phyloP scores from a whole-genome alignment of 2,329 filamentous ascomycete genomes.

The Penicillium sp. region DNA sequence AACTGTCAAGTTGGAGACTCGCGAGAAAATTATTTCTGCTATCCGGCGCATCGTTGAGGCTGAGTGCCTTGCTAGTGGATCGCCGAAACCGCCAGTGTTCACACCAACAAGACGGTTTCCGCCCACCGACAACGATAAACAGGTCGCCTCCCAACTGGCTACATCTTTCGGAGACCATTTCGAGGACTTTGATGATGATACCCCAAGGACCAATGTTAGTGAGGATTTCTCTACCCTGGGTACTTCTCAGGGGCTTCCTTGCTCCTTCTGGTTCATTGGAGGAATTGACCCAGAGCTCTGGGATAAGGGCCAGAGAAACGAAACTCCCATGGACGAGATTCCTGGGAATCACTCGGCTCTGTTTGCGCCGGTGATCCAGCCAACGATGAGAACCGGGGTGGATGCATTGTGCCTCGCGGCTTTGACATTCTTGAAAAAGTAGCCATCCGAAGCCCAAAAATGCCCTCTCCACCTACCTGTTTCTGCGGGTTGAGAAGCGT shows the following conservation, averaged over 20 bases:
- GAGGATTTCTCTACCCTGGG: constrained; percentile 63
- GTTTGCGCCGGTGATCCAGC: constrained; percentile 60
- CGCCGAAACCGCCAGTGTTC: constrained; percentile 50
- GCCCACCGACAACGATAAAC: constrained; percentile 53
- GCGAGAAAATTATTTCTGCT: constrained; percentile 49
- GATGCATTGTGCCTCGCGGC: constrained; percentile 55
- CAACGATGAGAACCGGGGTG: constrained; percentile 55
- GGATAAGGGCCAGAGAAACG: constrained; percentile 50
- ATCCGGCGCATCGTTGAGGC: constrained; percentile 58
- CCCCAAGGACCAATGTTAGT: constrained; percentile 40
- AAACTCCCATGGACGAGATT: constrained; percentile 47
- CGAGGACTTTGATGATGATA: constrained; percentile 36
- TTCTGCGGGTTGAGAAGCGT: not conserved
- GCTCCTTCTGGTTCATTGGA: constrained; percentile 59
- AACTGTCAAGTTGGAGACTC: constrained; percentile 47
- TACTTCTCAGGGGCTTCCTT: constrained; percentile 50
- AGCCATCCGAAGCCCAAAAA: not conserved
- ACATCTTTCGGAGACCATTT: constrained; percentile 52
- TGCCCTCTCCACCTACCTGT: not conserved
- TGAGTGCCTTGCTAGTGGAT: constrained; percentile 54
- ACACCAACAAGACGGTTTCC: constrained; percentile 53
- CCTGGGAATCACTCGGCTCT: constrained; percentile 61
- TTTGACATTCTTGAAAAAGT: constrained; percentile 43
- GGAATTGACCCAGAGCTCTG: constrained; percentile 52
- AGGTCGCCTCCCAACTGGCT: constrained; percentile 47